Conservation (phyloP, 2,329 filamentous ascomycete genomes). For the Aspergillus glaucus region DNA sequence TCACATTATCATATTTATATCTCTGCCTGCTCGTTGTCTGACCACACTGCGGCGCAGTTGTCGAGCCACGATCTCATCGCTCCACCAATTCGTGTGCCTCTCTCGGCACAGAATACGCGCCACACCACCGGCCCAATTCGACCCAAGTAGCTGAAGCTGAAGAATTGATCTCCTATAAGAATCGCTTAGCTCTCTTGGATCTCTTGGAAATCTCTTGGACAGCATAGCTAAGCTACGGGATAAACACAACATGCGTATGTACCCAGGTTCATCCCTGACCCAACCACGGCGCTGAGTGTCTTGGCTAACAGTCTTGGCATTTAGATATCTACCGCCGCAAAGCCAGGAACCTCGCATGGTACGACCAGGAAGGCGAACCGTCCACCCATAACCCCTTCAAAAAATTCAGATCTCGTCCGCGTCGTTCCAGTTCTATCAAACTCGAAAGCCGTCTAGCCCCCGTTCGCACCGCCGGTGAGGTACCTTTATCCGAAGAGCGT, state of each 20-base stretch:
- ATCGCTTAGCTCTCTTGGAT: no score
- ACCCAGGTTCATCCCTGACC: not conserved
- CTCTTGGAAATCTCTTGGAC: no score
- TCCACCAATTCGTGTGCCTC: not conserved
- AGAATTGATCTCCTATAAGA: no score
- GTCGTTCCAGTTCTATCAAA: constrained; percentile 22
- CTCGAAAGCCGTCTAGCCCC: constrained; percentile 23
- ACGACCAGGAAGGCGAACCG: constrained; percentile 32
- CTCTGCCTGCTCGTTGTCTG: not conserved
- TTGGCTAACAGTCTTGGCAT: not conserved
- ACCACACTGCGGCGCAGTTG: not conserved
- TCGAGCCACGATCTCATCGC: not conserved
- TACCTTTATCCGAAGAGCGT: constrained; percentile 16
- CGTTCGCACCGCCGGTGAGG: constrained; percentile 18
- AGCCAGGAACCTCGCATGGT: constrained; percentile 37
- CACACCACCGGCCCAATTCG: not conserved
- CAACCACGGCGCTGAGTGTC: not conserved
- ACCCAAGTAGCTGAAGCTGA: not conserved
- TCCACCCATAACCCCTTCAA: constrained; percentile 37
- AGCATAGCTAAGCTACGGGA: no score
- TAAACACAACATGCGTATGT: constrained; percentile 4
- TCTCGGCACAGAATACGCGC: not conserved
- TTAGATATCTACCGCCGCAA: constrained; percentile 36
- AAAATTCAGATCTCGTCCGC: constrained; percentile 27
- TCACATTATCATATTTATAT: not conserved